These are phyloP conservation scores for Malassezia vespertilionis DNA, from an alignment of 1,284 basidiomycete species.

Conservation along the genomic window DNA sequence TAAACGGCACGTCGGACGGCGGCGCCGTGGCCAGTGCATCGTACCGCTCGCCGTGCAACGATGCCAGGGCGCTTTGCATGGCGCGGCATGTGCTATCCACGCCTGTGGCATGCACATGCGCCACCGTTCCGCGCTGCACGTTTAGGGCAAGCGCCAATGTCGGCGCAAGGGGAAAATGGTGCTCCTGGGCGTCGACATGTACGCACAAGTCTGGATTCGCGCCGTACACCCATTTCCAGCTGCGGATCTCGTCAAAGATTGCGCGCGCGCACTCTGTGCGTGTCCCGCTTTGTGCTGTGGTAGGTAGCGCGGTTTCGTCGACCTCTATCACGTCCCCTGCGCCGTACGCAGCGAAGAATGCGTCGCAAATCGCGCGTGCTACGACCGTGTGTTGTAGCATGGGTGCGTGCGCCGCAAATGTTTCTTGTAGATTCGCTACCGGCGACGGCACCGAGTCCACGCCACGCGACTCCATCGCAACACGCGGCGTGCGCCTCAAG, in stretches of 20 bases:
- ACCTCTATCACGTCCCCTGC: constrained; percentile 6
- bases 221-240: constrained; percentile 86
- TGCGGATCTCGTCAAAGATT: constrained; percentile 51
- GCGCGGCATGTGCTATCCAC: not conserved
- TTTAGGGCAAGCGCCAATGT: not conserved
- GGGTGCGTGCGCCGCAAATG: constrained; percentile 48
- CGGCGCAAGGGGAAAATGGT: not conserved
- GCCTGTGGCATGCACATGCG: not conserved
- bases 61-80: not conserved
- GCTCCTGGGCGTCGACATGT: not conserved
- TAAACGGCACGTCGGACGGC: constrained; percentile 4
- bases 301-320: constrained; percentile 17
- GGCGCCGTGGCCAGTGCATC: constrained; percentile 9
- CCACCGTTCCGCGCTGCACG: not conserved
- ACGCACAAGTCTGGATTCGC: constrained; percentile 75
- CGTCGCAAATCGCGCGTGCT: constrained; percentile 58
- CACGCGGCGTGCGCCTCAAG: constrained; percentile 57
- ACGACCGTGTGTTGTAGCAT: constrained; percentile 61
- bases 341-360: constrained; percentile 61
- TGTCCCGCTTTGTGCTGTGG: constrained; percentile 8
- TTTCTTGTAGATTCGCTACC: constrained; percentile 66
- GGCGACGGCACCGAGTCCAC: constrained; percentile 84
- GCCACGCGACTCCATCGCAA: constrained; percentile 65
- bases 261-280: constrained; percentile 16
- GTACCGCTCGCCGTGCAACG: constrained; percentile 10